A percentile compares a stretch with the other conserved stretches of the same genome.
Evolutionary conservation across 257 asterid species (phyloP).

Genomic region (Solanum etuberosum): DNA sequence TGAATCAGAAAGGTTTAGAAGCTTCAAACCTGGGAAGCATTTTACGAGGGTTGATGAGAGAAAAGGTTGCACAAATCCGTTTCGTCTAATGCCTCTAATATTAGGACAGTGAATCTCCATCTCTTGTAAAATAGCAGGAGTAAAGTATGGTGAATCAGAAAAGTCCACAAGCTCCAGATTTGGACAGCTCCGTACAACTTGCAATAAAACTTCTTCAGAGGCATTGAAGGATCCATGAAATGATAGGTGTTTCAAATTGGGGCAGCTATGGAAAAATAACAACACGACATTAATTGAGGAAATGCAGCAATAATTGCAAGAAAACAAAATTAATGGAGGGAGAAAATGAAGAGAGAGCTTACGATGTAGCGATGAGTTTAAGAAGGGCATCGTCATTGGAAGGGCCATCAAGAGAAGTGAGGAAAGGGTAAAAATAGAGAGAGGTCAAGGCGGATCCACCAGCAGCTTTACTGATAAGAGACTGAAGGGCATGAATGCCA

Average conservation of each 20-base stretch:
- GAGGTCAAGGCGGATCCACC: slow-evolving; percentile 24
- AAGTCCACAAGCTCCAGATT: slow-evolving; percentile 42
- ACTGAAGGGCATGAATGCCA: slow-evolving; percentile 13
- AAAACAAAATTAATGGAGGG: not conserved
- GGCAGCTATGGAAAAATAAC: slow-evolving; percentile 18
- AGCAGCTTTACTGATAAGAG: slow-evolving; percentile 20
- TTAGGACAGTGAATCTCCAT: slow-evolving; percentile 24
- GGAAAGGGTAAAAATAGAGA: slow-evolving; percentile 31
- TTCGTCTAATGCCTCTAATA: slow-evolving; percentile 33
- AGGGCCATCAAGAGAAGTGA: slow-evolving; percentile 12
- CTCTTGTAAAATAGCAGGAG: slow-evolving; percentile 9
- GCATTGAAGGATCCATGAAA: slow-evolving; percentile 43
- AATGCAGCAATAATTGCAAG: not conserved
- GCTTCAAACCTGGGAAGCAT: slow-evolving; percentile 24
- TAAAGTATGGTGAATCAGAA: slow-evolving; percentile 34
- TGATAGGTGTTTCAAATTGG: slow-evolving; percentile 35
- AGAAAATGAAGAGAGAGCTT: not conserved
- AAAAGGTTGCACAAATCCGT: slow-evolving; percentile 10
- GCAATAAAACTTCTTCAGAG: slow-evolving; percentile 18
- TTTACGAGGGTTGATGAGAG: not conserved
- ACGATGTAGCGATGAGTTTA: slow-evolving; percentile 19
- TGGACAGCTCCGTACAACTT: slow-evolving; percentile 24
- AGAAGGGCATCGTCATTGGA: slow-evolving; percentile 33
- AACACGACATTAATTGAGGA: not conserved
- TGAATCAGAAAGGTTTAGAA: slow-evolving; percentile 31